Conservation (phyloP, 768 basidiomycete species). For the Tephrocybe sp. region DNA sequence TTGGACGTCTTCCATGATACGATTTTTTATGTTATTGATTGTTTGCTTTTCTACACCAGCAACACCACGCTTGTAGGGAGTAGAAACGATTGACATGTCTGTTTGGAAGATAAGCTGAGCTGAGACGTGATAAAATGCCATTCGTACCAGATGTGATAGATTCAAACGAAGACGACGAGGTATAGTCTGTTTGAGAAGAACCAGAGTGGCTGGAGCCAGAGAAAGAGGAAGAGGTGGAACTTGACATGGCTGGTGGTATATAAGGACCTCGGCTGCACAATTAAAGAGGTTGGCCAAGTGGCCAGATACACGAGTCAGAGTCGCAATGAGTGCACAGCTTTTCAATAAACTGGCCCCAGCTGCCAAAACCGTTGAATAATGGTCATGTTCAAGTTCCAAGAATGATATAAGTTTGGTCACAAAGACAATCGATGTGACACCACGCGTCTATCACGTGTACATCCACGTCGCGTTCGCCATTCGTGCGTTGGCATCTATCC, state of each 20-base stretch:
- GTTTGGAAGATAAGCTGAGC: not conserved
- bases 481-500: too few relatives aligned
- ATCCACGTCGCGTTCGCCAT: too few relatives aligned
- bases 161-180: not conserved
- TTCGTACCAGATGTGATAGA: not conserved
- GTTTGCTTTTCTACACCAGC: not conserved
- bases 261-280: not conserved
- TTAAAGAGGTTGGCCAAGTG: not conserved
- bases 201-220: not conserved
- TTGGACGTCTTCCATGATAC: not conserved
- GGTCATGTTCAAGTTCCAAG: too few relatives aligned
- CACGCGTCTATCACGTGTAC: too few relatives aligned
- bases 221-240: not conserved
- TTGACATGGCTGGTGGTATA: not conserved
- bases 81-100: constrained; percentile 1
- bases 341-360: too few relatives aligned
- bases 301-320: too few relatives aligned
- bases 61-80: not conserved
- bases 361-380: too few relatives aligned
- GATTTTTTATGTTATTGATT: not conserved
- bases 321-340: too few relatives aligned
- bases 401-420: too few relatives aligned
- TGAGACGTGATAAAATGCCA: not conserved
- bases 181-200: not conserved
- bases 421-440: too few relatives aligned